Evolutionary conservation across 2,329 filamentous ascomycete species (phyloP).

Genomic region (Penicillium sp.): DNA sequence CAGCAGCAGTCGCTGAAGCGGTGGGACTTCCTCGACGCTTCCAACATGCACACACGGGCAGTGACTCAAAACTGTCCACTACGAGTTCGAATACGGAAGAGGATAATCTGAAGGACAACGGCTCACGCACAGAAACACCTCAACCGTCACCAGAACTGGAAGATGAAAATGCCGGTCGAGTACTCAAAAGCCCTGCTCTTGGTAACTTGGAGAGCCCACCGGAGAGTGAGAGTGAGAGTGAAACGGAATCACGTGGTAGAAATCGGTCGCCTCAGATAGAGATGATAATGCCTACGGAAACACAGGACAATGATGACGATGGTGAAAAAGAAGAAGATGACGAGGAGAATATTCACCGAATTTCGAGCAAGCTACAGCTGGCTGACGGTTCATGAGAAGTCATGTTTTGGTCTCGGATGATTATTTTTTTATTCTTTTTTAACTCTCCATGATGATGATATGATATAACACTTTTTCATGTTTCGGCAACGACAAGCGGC

Average conservation of each 20-base stretch:
- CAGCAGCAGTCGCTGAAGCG: constrained; percentile 48
- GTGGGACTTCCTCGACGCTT: constrained; percentile 38
- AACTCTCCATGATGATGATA: constrained; percentile 7
- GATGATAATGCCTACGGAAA: neutral
- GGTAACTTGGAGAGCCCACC: constrained; percentile 10
- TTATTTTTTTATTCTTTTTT: neutral
- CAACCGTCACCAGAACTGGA: constrained; percentile 7
- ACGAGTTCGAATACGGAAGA: constrained; percentile 4
- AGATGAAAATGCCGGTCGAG: constrained; percentile 5
- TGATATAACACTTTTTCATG: neutral
- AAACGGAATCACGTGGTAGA: constrained; percentile 5
- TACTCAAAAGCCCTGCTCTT: constrained; percentile 13
- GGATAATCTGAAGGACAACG: constrained; percentile 2
- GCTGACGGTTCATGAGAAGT: constrained; percentile 11
- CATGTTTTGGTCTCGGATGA: neutral
- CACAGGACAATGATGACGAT: neutral
- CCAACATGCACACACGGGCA: constrained; percentile 10
- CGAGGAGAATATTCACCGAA: constrained; percentile 1
- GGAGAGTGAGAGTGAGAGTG: constrained; percentile 12
- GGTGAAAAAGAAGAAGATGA: neutral
- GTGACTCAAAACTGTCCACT: constrained; percentile 10
- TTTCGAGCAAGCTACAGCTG: constrained; percentile 10
- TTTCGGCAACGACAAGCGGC: neutral
- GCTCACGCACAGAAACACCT: constrained; percentile 3
- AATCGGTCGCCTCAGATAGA: neutral